A percentile compares a stretch with the other conserved stretches of the same genome.
These are phyloP conservation scores for Tuber umbilicatum DNA, from an alignment of 495 filamentous ascomycete genomes.

Conservation along the genomic window DNA sequence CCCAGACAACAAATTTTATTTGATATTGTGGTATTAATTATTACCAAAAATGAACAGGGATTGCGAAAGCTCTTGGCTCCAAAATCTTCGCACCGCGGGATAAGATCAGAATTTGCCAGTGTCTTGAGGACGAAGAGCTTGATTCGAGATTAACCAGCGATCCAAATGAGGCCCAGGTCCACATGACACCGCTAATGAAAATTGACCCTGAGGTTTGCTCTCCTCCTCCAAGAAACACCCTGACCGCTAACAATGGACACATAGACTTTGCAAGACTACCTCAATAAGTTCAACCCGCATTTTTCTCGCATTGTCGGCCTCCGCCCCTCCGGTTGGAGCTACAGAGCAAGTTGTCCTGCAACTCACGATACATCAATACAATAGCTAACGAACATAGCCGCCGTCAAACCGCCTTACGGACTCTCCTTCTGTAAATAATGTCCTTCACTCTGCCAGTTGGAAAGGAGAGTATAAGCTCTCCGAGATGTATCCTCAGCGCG, in stretches of 20 bases:
- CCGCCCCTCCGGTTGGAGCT: slow-evolving; percentile 86
- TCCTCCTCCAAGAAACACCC: neutral
- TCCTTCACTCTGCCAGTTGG: slow-evolving; percentile 71
- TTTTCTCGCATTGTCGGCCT: slow-evolving; percentile 89
- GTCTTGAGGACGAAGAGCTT: slow-evolving; percentile 80
- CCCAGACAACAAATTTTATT: slow-evolving; percentile 79
- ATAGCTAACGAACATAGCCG: slow-evolving; percentile 42
- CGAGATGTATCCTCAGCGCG: slow-evolving; percentile 70
- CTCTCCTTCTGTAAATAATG: slow-evolving; percentile 58
- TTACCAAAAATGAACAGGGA: slow-evolving; percentile 46
- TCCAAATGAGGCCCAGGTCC: slow-evolving; percentile 81
- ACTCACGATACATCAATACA: neutral
- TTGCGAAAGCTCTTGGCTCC: slow-evolving; percentile 74
- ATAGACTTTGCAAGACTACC: slow-evolving; percentile 80
- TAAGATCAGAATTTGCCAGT: slow-evolving; percentile 76
- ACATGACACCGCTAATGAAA: slow-evolving; percentile 94
- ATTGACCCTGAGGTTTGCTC: slow-evolving; percentile 56
- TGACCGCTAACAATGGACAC: neutral
- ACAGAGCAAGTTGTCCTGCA: slow-evolving; percentile 44
- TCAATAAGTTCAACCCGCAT: slow-evolving; percentile 64
- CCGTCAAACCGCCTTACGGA: slow-evolving; percentile 57
- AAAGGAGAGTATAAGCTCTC: slow-evolving; percentile 56
- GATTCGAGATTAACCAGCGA: slow-evolving; percentile 66
- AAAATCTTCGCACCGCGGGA: slow-evolving; percentile 82
- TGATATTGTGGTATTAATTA: slow-evolving; percentile 39